phyloP scores from a whole-genome alignment of 768 basidiomycete species.

The Exidia glandulosa region DNA sequence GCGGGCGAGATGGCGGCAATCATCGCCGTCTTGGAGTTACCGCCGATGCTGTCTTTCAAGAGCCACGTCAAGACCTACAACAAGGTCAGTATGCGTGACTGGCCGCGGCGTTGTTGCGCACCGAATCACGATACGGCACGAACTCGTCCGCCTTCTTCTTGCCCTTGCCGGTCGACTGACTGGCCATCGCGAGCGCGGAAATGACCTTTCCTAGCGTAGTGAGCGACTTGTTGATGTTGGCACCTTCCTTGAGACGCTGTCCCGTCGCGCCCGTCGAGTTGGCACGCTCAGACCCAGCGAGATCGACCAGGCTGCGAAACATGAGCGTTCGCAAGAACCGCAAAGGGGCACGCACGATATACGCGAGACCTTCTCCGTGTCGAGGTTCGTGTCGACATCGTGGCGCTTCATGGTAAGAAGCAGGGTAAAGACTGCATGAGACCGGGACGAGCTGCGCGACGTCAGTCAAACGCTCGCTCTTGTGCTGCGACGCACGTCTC shows the following conservation, averaged over 20 bases:
- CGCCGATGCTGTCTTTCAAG: constrained; percentile 93
- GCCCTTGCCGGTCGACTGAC: constrained; percentile 46
- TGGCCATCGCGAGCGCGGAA: constrained; percentile 63
- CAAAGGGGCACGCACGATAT: constrained; percentile 86
- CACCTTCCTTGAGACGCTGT: constrained; percentile 91
- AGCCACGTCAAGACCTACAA: constrained; percentile 90
- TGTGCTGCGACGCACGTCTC: constrained; percentile 64
- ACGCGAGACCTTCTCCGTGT: constrained; percentile 97
- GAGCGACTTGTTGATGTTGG: constrained; percentile 96
- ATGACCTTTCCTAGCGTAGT: constrained; percentile 99
- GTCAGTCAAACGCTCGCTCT: neutral
- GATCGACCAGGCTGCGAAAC: constrained; percentile 69
- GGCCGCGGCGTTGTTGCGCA: no score
- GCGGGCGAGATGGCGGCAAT: constrained; percentile 98
- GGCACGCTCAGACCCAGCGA: constrained; percentile 93
- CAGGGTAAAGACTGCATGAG: constrained; percentile 96
- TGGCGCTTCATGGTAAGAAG: constrained; percentile 86
- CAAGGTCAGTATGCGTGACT: constrained; percentile 4
- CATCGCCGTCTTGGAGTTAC: constrained; percentile 98
- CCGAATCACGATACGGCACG: constrained; percentile 95
- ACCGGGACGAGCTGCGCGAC: constrained; percentile 75
- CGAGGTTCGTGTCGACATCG: constrained; percentile 74
- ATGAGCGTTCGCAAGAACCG: neutral
- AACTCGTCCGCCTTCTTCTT: constrained; percentile 89
- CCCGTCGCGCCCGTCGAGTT: constrained; percentile 98